A percentile compares a stretch with the other conserved stretches of the same genome.
These are phyloP conservation scores for Geotrichum armillariae DNA, from an alignment of 1,139 yeast species.

Conservation along the genomic window DNA sequence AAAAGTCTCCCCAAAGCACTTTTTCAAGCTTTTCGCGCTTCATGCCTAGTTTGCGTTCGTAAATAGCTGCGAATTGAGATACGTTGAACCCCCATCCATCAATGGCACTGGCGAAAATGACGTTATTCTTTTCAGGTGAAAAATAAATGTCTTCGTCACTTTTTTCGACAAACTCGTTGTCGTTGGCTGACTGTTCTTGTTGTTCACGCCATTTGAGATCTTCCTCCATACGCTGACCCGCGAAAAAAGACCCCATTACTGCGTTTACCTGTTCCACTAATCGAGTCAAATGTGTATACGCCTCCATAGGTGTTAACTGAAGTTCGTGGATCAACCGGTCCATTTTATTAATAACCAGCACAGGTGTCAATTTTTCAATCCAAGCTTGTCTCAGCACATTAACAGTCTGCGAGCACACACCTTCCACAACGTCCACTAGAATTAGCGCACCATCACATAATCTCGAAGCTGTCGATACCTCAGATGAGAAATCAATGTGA, in stretches of 20 bases:
- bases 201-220: conserved; percentile 81
- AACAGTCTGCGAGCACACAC: conserved; percentile 95
- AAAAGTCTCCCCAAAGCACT: conserved; percentile 96
- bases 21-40: conserved; percentile 75
- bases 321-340: conserved; percentile 85
- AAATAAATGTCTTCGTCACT: conserved; percentile 87
- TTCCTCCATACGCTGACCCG: conserved; percentile 92
- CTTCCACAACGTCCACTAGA: conserved; percentile 85
- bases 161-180: conserved; percentile 59
- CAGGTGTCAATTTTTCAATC: conserved; percentile 87
- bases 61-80: conserved; percentile 83
- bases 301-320: conserved; percentile 80
- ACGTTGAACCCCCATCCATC: conserved; percentile 99
- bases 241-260: conserved; percentile 87
- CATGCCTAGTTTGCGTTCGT: conserved; percentile 82
- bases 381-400: conserved; percentile 95
- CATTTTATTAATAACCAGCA: conserved; percentile 88
- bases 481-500: conserved; percentile 94
- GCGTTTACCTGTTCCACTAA: conserved; percentile 93
- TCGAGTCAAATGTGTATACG: conserved; percentile 74
- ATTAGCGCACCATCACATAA: conserved; percentile 97
- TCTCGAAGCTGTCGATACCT: conserved; percentile 93
- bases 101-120: conserved; percentile 88
- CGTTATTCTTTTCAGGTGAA: conserved; percentile 86
- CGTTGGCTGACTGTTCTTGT: conserved; percentile 38